phyloP scores from a whole-genome alignment of 2,329 filamentous ascomycete species.

The Dactylellina parvicollis region DNA sequence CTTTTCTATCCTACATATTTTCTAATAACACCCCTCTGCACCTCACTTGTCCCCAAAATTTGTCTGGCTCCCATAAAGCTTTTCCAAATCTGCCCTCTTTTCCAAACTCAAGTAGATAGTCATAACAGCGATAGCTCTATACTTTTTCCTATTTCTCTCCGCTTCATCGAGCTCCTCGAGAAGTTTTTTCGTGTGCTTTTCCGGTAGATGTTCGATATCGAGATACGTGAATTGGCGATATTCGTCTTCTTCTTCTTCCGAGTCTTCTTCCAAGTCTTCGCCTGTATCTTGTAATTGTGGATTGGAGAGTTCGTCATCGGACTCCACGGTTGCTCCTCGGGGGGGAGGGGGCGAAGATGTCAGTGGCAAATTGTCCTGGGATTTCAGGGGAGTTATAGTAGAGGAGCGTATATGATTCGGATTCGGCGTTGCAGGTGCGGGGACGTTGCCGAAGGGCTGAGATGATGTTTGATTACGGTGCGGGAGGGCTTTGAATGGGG shows the following conservation, averaged over 20 bases:
- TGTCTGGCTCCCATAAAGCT: constrained; percentile 39
- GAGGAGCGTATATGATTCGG: constrained; percentile 2
- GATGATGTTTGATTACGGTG: not conserved
- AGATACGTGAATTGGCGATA: constrained; percentile 39
- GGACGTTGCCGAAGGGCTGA: not conserved
- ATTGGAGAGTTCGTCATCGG: constrained; percentile 5
- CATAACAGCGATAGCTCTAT: constrained; percentile 43
- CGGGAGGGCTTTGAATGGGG: constrained; percentile 12
- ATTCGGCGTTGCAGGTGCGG: not conserved
- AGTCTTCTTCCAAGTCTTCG: constrained; percentile 20
- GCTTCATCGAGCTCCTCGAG: constrained; percentile 44
- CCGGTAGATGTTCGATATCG: constrained; percentile 36
- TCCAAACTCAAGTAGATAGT: constrained; percentile 45
- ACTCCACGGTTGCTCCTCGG: constrained; percentile 1
- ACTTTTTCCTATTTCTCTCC: constrained; percentile 46
- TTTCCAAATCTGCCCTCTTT: constrained; percentile 32
- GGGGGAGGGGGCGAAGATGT: constrained; percentile 22
- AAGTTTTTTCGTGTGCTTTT: constrained; percentile 38
- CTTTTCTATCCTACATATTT: not conserved
- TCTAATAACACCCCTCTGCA: too few species aligned
- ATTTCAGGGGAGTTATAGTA: not conserved
- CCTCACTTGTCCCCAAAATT: constrained; percentile 20
- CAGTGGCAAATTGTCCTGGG: not conserved
- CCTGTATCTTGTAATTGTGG: not conserved
- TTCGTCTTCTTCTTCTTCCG: constrained; percentile 19